Evolutionary conservation across 1,284 basidiomycete species (phyloP), one percentile per base, ranked within the genome.

Genomic region (Pholiota adiposa): DNA sequence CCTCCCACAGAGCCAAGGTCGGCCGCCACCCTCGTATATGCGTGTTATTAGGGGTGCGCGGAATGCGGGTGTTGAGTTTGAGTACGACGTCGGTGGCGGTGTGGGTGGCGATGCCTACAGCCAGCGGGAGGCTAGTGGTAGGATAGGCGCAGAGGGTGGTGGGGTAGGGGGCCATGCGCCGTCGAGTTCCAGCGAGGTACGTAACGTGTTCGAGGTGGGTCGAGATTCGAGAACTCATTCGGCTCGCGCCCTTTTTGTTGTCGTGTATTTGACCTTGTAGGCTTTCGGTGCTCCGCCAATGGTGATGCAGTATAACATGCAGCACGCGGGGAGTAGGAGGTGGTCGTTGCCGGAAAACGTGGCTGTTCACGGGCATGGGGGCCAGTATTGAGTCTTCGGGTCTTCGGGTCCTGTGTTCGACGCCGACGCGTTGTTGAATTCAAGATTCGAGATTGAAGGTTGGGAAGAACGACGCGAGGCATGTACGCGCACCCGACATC

Each of bases 261-360:
- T 58, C 27, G 29, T 38, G 16, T 46, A 36, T 46, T 52, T 52
- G 50, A 44, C 23, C 3, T 25, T 25, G 36, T 52, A 58, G 50
- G 31, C 33, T 38, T 51, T n/a, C 29, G 23, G 19, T 16, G 48
- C 21, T 14, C 41, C 50, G 4, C 27, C 49, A 23, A 34, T 51
- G 56, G 40, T 19, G n/a, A 11, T 31, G 25, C 48, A 57, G 33
- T 46, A n/a, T n/a, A 5, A 48, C 44, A 55, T 55, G 34, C 33
- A 43, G 12, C 31, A 27, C 29, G 21, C 46, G 14, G 53, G 46
- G 38, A 58, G 59, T 54, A 60, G 65, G 55, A 55, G 65, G 54
- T 66, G 65, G 65, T 66, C 65, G 41, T 31, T 66, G 34, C 65
- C 65, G 16, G 60, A 64, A 11, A 56, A 56, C 23, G 51, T 52